phyloP scores from a whole-genome alignment of 768 basidiomycete genomes.

The Dendrothele bispora region DNA sequence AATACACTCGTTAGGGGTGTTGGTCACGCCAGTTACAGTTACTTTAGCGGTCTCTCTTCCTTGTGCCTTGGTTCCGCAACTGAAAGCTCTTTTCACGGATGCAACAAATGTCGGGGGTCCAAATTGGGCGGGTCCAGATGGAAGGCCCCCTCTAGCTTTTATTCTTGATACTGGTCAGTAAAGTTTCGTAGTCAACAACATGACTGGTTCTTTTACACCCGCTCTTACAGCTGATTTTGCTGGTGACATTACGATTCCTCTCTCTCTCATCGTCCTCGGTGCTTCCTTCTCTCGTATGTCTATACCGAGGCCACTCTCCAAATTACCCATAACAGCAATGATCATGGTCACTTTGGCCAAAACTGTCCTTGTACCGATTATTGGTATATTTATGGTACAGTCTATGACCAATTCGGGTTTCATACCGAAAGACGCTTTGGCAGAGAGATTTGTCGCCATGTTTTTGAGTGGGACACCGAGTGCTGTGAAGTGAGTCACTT shows the following conservation, averaged over 20 bases:
- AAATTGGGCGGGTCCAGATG: conserved; percentile 42
- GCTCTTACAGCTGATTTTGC: conserved; percentile 23
- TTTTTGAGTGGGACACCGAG: conserved; percentile 48
- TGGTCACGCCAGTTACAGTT: conserved; percentile 37
- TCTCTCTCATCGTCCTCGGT: conserved; percentile 46
- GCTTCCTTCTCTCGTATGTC: conserved; percentile 42
- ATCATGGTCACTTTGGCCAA: conserved; percentile 34
- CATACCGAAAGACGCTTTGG: conserved; percentile 31
- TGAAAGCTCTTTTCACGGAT: conserved; percentile 47
- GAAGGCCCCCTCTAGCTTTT: conserved; percentile 46
- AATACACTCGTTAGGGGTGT: too few relatives aligned
- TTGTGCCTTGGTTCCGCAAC: conserved; percentile 38
- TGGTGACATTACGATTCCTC: conserved; percentile 43
- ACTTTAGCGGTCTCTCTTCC: conserved; percentile 39
- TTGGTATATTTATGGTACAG: conserved; percentile 41
- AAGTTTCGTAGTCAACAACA: conserved; percentile 8
- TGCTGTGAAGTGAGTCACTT: conserved; percentile 33
- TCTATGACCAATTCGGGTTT: conserved; percentile 30
- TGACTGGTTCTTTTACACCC: conserved; percentile 13
- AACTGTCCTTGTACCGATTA: conserved; percentile 38
- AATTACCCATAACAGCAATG: conserved; percentile 41
- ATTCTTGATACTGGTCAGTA: conserved; percentile 43
- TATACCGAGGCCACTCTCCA: conserved; percentile 31
- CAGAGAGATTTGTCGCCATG: conserved; percentile 47
- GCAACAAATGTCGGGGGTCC: conserved; percentile 18